Conservation (phyloP, 2,329 filamentous ascomycete genomes). For the Aspergillus sclerotialis region DNA sequence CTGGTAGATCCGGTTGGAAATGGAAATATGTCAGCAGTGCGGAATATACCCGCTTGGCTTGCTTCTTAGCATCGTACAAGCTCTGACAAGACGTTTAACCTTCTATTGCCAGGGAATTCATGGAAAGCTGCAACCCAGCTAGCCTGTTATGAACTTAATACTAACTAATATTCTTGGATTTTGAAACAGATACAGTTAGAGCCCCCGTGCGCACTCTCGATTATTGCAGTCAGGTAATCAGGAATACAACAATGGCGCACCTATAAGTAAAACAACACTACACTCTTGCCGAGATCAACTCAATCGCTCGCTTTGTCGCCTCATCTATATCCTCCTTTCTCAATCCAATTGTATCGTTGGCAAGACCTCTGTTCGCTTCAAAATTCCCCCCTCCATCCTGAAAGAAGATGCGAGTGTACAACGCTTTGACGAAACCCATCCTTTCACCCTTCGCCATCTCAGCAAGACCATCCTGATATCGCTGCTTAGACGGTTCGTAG, state of each 20-base stretch:
- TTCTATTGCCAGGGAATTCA: too few relatives aligned
- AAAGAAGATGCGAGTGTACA: slow-evolving; percentile 52
- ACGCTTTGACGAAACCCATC: slow-evolving; percentile 38
- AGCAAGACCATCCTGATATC: slow-evolving; percentile 41
- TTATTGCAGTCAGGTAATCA: too few relatives aligned
- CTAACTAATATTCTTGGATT: too few relatives aligned
- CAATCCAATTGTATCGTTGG: slow-evolving; percentile 49
- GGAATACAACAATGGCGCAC: too few relatives aligned
- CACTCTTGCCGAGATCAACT: too few relatives aligned
- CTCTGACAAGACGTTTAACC: too few relatives aligned
- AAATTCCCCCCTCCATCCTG: slow-evolving; percentile 33
- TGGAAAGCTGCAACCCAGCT: too few relatives aligned
- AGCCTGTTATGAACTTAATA: too few relatives aligned
- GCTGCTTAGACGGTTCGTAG: slow-evolving; percentile 39
- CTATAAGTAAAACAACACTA: too few relatives aligned
- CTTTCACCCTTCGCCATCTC: slow-evolving; percentile 36
- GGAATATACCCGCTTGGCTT: neutral
- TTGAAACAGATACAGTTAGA: too few relatives aligned
- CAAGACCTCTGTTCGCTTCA: slow-evolving; percentile 29
- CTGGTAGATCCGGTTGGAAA: neutral
- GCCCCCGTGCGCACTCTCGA: too few relatives aligned
- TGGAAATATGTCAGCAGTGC: neutral
- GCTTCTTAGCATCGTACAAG: too few relatives aligned
- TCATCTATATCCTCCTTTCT: slow-evolving; percentile 53
- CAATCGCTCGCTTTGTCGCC: slow-evolving; percentile 38